These are phyloP conservation scores for Myxozyma vanderwaltii DNA, from an alignment of 805 yeast genomes.

Conservation along the genomic window DNA sequence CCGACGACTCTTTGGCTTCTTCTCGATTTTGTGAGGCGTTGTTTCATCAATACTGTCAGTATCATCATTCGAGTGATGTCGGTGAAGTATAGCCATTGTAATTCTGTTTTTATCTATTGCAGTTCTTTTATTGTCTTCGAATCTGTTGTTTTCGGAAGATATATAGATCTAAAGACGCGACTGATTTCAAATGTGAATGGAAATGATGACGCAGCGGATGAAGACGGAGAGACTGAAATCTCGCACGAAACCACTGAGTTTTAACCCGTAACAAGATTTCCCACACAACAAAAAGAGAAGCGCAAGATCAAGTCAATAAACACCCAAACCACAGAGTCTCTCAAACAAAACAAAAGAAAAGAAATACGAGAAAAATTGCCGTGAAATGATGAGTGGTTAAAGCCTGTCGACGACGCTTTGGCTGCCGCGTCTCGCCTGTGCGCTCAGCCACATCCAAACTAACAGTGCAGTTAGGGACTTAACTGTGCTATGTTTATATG, in stretches of 20 bases:
- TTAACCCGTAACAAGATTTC: too few species aligned
- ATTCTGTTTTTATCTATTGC: not conserved
- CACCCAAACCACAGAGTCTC: too few species aligned
- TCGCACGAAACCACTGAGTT: too few species aligned
- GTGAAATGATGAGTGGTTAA: too few species aligned
- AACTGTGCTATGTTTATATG: not conserved
- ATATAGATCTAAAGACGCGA: not conserved
- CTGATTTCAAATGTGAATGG: not conserved
- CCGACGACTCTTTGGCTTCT: slow-evolving; percentile 45
- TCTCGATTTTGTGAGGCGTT: slow-evolving; percentile 31
- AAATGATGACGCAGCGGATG: too few species aligned
- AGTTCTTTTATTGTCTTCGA: too few species aligned
- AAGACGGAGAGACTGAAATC: not conserved
- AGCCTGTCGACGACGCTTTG: not conserved
- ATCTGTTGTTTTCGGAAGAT: too few species aligned
- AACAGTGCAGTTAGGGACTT: not conserved
- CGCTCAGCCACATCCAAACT: not conserved
- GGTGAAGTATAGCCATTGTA: slow-evolving; percentile 25
- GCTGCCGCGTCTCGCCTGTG: too few species aligned
- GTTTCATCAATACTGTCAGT: slow-evolving; percentile 32
- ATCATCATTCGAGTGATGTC: slow-evolving; percentile 19
- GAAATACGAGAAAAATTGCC: too few species aligned
- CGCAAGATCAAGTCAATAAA: too few species aligned
- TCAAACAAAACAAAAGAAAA: too few species aligned
- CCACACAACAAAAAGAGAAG: too few species aligned